Percentiles rank a stretch among this genome's conserved stretches.
Conservation (phyloP, 495 filamentous ascomycete species). For the Penicillium odoratum region DNA sequence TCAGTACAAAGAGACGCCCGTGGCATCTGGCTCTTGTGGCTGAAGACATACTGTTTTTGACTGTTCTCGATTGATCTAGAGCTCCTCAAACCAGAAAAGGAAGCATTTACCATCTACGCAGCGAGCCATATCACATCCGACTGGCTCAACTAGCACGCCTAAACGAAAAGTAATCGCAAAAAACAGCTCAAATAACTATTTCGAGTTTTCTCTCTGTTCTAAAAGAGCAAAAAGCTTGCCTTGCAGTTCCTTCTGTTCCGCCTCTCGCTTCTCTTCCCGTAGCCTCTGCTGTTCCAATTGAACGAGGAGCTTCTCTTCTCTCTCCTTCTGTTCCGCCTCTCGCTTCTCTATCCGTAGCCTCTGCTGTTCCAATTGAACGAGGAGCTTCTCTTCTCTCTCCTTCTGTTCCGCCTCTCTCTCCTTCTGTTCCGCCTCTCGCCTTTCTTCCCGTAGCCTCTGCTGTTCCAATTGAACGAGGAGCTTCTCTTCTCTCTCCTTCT, state of each 20-base stretch:
- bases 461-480: neutral
- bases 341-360: too few relatives aligned
- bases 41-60: neutral
- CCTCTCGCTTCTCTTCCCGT: constrained; percentile 2
- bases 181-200: neutral
- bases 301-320: neutral
- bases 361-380: too few relatives aligned
- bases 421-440: too few relatives aligned
- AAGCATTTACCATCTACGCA: neutral
- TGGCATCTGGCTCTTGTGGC: neutral
- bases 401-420: constrained; percentile 1
- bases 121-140: neutral
- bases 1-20: neutral
- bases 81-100: neutral
- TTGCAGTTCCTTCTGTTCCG: neutral
- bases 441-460: neutral
- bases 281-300: too few relatives aligned
- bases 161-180: neutral
- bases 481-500: neutral
- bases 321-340: too few relatives aligned
- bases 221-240: neutral
- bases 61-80: neutral
- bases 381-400: too few relatives aligned
- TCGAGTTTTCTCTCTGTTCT: neutral
- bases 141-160: neutral